These are phyloP conservation scores for Dendrobium officinale DNA, from an alignment of 106 monocot species.

Conservation along the genomic window DNA sequence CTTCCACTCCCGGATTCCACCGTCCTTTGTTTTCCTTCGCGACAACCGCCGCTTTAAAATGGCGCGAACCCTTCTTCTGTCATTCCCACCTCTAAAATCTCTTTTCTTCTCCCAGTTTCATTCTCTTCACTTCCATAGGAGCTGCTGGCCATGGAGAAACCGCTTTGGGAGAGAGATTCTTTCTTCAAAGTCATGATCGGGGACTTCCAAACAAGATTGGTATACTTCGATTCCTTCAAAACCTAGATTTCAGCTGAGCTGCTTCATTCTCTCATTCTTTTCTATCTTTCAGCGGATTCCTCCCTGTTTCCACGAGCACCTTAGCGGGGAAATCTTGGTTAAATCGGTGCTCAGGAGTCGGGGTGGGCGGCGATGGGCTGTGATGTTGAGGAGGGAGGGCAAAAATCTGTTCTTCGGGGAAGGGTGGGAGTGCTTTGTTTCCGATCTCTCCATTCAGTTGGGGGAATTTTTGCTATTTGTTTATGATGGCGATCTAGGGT, in stretches of 20 bases:
- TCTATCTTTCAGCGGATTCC: slow-evolving; percentile 1
- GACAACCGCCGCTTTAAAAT: background rate
- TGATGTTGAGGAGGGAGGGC: background rate
- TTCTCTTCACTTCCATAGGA: background rate
- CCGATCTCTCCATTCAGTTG: background rate
- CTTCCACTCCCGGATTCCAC: background rate
- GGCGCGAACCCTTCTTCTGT: background rate
- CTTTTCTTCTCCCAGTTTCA: background rate
- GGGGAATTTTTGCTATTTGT: slow-evolving; percentile 18
- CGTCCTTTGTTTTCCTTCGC: background rate
- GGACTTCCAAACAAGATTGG: slow-evolving; percentile 5
- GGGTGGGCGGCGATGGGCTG: slow-evolving; percentile 8
- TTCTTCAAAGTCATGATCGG: slow-evolving; percentile 24
- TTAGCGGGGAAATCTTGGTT: background rate
- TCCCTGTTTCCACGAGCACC: background rate
- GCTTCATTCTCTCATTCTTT: background rate
- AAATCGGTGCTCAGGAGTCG: slow-evolving; percentile 3
- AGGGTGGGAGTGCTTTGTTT: slow-evolving; percentile 15
- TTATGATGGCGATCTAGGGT: slow-evolving; percentile 10
- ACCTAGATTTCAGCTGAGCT: background rate
- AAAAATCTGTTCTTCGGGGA: slow-evolving; percentile 2
- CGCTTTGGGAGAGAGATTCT: slow-evolving; percentile 8
- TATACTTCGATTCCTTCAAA: background rate
- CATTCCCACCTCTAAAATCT: background rate
- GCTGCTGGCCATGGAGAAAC: slow-evolving; percentile 3